A percentile compares a stretch with the other conserved stretches of the same genome.
Evolutionary conservation across 2,329 filamentous ascomycete species (phyloP).

Genomic region (Fonsecaea nubica): DNA sequence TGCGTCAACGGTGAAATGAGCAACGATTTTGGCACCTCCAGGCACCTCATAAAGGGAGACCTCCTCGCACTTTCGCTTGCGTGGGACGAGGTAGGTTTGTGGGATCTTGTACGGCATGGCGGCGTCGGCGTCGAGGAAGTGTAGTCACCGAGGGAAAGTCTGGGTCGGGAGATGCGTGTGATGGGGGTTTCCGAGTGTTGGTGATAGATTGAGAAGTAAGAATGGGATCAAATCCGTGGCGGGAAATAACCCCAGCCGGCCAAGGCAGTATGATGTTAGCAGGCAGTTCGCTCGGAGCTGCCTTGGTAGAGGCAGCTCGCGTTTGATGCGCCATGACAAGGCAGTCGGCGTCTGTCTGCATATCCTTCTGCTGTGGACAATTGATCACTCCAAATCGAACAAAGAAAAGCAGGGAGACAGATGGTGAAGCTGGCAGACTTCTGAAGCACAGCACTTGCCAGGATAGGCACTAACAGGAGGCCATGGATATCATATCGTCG

Average conservation of each 20-base stretch:
- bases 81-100: neutral
- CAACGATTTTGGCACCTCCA: neutral
- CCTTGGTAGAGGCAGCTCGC: neutral
- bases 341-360: neutral
- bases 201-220: neutral
- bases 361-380: neutral
- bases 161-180: neutral
- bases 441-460: neutral
- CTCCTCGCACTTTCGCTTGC: neutral
- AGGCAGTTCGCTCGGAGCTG: neutral
- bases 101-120: neutral
- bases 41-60: neutral
- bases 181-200: too few relatives aligned
- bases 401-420: neutral
- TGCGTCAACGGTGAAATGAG: too few relatives aligned
- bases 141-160: neutral
- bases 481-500: neutral
- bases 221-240: neutral
- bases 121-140: neutral
- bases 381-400: neutral
- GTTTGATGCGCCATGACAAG: neutral
- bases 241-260: neutral
- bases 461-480: neutral
- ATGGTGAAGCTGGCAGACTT: neutral
- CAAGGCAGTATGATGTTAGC: neutral